phyloP scores from a whole-genome alignment of 78 protist genomes.

The Polysphondylium violaceum region DNA sequence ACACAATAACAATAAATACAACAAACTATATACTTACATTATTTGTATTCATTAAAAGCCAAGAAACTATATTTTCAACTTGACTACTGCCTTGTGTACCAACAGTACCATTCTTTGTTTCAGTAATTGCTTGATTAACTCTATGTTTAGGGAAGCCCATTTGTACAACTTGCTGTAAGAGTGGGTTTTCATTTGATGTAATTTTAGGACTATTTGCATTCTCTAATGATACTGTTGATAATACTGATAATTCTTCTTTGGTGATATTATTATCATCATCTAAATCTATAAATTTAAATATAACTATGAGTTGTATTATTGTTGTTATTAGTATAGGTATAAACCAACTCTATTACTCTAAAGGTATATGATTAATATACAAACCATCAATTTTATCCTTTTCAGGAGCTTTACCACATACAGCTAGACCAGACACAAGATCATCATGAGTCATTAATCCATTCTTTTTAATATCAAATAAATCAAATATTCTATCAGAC shows the following conservation, averaged over 20 bases:
- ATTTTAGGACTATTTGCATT: constrained; percentile 25
- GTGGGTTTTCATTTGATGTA: constrained; percentile 36
- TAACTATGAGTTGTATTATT: constrained; percentile 13
- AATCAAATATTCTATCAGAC: constrained; percentile 47
- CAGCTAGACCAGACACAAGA: constrained; percentile 45
- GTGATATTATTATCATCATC: constrained; percentile 72
- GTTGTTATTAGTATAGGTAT: not conserved
- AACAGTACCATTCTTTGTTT: constrained; percentile 43
- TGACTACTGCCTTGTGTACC: constrained; percentile 30
- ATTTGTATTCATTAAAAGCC: not conserved
- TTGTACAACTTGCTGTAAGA: constrained; percentile 14
- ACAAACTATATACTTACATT: no score
- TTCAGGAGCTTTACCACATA: constrained; percentile 60
- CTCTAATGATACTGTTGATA: constrained; percentile 52
- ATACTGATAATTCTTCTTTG: constrained; percentile 64
- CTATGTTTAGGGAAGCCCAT: constrained; percentile 64
- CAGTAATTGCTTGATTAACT: constrained; percentile 44
- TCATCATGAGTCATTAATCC: constrained; percentile 43
- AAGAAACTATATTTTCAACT: constrained; percentile 20
- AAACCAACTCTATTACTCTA: no score
- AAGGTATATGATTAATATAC: no score
- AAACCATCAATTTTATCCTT: constrained; percentile 57
- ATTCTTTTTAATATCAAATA: constrained; percentile 49
- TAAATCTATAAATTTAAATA: constrained; percentile 66
- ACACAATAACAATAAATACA: no score